phyloP scores from a whole-genome alignment of 139 green algal species.

The Asterochloris sp. region DNA sequence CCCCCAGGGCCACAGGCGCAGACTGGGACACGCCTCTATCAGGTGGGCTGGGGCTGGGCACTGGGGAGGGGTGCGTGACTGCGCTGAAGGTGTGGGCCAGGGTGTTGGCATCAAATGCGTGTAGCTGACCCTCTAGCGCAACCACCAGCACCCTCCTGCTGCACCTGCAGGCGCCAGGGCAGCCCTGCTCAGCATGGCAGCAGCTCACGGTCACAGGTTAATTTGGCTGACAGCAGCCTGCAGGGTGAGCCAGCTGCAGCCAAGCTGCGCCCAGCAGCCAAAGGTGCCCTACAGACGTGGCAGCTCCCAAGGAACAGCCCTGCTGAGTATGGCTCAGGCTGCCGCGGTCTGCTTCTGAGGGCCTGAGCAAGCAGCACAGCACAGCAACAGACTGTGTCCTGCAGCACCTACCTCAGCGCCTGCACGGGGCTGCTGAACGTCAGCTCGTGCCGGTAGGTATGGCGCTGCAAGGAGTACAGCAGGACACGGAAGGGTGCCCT shows the following conservation, averaged over 20 bases:
- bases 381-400: no score
- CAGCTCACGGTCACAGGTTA: no score
- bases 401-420: constrained; percentile 2
- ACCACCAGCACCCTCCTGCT: constrained; percentile 28
- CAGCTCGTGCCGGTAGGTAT: constrained; percentile 26
- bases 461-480: constrained; percentile 39
- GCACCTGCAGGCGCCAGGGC: neutral
- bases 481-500: constrained; percentile 2
- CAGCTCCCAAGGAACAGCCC: no score
- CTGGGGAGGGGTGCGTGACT: constrained; percentile 41
- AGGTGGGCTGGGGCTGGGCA: neutral
- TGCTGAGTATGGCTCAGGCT: no score
- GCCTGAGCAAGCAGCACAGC: no score
- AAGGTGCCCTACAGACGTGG: no score
- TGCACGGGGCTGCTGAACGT: constrained; percentile 26
- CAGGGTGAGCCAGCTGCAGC: neutral
- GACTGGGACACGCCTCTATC: neutral
- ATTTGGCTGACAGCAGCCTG: neutral
- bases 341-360: no score
- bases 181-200: neutral
- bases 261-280: neutral
- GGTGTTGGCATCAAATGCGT: constrained; percentile 36
- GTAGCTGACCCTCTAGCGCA: constrained; percentile 43
- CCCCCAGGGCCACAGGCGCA: constrained; percentile 45
- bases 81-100: constrained; percentile 48